Evolutionary conservation across 306 rosid species (phyloP).

Genomic region (Canavalia gladiata): DNA sequence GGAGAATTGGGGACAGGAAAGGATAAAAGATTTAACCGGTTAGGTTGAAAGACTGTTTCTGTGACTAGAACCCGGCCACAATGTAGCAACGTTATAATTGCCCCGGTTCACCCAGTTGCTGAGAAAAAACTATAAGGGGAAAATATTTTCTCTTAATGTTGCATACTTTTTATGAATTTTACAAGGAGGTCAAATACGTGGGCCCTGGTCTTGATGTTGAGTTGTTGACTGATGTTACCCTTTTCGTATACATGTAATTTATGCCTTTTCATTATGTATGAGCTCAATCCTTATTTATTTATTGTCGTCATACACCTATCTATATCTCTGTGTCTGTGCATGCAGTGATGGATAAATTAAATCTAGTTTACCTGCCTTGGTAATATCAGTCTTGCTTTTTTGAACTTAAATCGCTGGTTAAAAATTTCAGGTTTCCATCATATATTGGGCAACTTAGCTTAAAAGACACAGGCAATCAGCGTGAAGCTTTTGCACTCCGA

Average conservation of each 20-base stretch:
- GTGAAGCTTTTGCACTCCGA: constrained; percentile 93
- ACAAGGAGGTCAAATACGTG: background rate
- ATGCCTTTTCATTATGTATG: background rate
- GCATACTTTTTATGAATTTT: background rate
- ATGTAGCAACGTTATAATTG: background rate
- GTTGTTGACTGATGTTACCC: background rate
- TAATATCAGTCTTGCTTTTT: background rate
- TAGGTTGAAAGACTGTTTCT: too few species aligned
- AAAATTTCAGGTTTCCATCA: constrained; percentile 69
- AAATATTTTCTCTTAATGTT: too few species aligned
- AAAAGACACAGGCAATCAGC: constrained; percentile 75
- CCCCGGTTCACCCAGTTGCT: too few species aligned
- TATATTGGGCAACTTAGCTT: constrained; percentile 64
- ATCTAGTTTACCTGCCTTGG: constrained; percentile 33
- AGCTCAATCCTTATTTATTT: constrained; percentile 17
- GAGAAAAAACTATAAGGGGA: too few species aligned
- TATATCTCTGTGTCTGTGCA: background rate
- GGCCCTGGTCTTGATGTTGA: constrained; percentile 7
- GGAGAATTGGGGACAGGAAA: background rate
- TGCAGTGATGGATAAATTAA: constrained; percentile 6
- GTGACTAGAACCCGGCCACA: too few species aligned
- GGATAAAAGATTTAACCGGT: background rate
- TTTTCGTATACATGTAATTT: background rate
- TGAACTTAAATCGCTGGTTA: constrained; percentile 23
- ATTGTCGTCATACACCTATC: constrained; percentile 21